Evolutionary conservation across 768 basidiomycete genomes (phyloP).

Genomic region (Tricholoma saponaceum): DNA sequence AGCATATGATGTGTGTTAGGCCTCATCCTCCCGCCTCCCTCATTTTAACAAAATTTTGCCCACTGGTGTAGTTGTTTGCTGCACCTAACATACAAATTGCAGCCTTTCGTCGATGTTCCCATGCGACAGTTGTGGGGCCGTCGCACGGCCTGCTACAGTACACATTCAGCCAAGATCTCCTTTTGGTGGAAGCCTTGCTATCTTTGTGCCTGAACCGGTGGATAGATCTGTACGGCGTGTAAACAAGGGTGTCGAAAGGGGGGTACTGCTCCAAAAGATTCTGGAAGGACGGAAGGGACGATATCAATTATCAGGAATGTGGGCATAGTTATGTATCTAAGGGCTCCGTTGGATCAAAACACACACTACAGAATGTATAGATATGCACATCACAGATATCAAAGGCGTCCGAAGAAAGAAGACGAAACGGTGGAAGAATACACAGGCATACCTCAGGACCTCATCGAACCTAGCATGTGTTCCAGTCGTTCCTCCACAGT

Average conservation of each 20-base stretch:
- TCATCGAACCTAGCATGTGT: slow-evolving; percentile 57
- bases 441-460: slow-evolving; percentile 17
- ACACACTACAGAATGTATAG: slow-evolving; percentile 17
- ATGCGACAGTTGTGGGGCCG: slow-evolving; percentile 56
- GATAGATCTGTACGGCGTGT: slow-evolving; percentile 58
- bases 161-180: slow-evolving; percentile 53
- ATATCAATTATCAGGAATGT: slow-evolving; percentile 13
- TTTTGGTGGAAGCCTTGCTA: slow-evolving; percentile 60
- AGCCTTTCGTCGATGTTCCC: slow-evolving; percentile 49
- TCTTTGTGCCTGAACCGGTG: slow-evolving; percentile 72
- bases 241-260: slow-evolving; percentile 13
- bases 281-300: slow-evolving; percentile 4
- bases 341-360: slow-evolving; percentile 16
- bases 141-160: slow-evolving; percentile 63
- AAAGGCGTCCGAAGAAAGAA: slow-evolving; percentile 10
- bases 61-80: slow-evolving; percentile 38
- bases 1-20: slow-evolving; percentile 57
- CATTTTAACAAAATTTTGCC: not conserved
- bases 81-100: slow-evolving; percentile 50
- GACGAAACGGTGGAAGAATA: slow-evolving; percentile 4
- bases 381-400: slow-evolving; percentile 10
- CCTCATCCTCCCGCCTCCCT: slow-evolving; percentile 1
- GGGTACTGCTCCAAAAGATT: not conserved
- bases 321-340: slow-evolving; percentile 15
- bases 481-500: slow-evolving; percentile 76